Evolutionary conservation across 805 yeast genomes (phyloP).

Genomic region (Zygosaccharomyces gambellarensis): DNA sequence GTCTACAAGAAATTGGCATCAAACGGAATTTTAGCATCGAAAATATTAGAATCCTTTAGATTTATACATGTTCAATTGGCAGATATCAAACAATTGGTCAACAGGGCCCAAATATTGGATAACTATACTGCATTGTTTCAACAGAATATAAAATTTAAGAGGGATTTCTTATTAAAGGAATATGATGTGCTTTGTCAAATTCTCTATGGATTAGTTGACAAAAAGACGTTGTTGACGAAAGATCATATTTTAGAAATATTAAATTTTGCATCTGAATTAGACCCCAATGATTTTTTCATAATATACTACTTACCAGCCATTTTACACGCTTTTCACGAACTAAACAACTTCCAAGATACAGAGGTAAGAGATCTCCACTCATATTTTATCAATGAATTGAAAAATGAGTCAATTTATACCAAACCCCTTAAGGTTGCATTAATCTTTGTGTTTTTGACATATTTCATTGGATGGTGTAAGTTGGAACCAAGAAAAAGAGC

Average conservation of each 20-base stretch:
- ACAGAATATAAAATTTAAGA: slow-evolving; percentile 50
- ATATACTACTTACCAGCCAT: slow-evolving; percentile 61
- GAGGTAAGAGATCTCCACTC: slow-evolving; percentile 40
- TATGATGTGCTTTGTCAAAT: slow-evolving; percentile 72
- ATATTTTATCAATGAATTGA: slow-evolving; percentile 35
- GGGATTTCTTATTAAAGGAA: slow-evolving; percentile 56
- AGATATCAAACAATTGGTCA: slow-evolving; percentile 48
- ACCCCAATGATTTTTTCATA: slow-evolving; percentile 58
- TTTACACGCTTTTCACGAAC: slow-evolving; percentile 41
- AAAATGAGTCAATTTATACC: slow-evolving; percentile 40
- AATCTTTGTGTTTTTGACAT: slow-evolving; percentile 48
- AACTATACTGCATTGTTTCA: slow-evolving; percentile 42
- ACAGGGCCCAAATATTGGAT: slow-evolving; percentile 52
- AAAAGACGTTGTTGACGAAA: slow-evolving; percentile 33
- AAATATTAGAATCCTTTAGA: slow-evolving; percentile 51
- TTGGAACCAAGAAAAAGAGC: slow-evolving; percentile 38
- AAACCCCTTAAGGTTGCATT: slow-evolving; percentile 48
- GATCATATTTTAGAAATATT: slow-evolving; percentile 39
- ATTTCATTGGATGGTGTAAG: slow-evolving; percentile 67
- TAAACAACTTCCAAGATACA: slow-evolving; percentile 35
- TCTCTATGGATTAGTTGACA: slow-evolving; percentile 46
- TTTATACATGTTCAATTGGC: slow-evolving; percentile 53
- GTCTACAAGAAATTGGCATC: slow-evolving; percentile 14
- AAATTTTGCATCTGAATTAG: slow-evolving; percentile 43
- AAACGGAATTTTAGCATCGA: slow-evolving; percentile 35